Percentiles rank a stretch among this genome's conserved stretches.
These are phyloP conservation scores for Amaranthus palmeri DNA, from an alignment of 148 eudicot genomes.

Conservation along the genomic window DNA sequence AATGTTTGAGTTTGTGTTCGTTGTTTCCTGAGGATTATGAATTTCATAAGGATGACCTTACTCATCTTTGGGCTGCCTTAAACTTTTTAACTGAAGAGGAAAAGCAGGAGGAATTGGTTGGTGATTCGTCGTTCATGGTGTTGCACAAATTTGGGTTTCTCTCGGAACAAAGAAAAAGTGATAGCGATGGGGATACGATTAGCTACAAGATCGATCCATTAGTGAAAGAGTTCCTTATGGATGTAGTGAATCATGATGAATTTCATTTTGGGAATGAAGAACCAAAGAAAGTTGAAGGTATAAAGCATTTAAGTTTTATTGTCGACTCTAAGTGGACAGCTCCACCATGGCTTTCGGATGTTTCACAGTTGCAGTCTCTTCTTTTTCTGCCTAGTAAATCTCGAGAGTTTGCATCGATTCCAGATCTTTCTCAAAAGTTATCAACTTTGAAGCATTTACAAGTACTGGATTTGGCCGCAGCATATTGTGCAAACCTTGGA, in stretches of 20 bases:
- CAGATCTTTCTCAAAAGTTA: no score
- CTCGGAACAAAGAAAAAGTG: neutral
- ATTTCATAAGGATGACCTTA: slow-evolving; percentile 5
- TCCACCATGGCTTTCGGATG: neutral
- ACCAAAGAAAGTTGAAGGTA: neutral
- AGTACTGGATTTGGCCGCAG: no score
- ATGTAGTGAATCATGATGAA: slow-evolving; percentile 6
- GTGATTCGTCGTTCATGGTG: neutral
- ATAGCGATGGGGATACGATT: neutral
- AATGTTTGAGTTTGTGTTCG: slow-evolving; percentile 18
- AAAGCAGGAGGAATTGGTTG: neutral
- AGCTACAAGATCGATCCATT: slow-evolving; percentile 15
- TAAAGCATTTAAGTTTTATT: neutral
- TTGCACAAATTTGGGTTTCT: slow-evolving; percentile 8
- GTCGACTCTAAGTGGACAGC: neutral
- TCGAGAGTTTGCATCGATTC: no score
- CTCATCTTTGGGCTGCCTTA: slow-evolving; percentile 17
- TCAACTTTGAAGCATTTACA: no score
- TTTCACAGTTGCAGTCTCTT: neutral
- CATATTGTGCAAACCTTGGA: neutral
- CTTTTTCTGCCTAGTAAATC: neutral
- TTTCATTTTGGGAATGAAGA: neutral
- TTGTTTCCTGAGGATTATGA: slow-evolving; percentile 15
- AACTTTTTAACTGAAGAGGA: neutral
- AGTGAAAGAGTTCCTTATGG: slow-evolving; percentile 13